Conservation (phyloP, 495 filamentous ascomycete genomes). For the Xylaria flabelliformis region DNA sequence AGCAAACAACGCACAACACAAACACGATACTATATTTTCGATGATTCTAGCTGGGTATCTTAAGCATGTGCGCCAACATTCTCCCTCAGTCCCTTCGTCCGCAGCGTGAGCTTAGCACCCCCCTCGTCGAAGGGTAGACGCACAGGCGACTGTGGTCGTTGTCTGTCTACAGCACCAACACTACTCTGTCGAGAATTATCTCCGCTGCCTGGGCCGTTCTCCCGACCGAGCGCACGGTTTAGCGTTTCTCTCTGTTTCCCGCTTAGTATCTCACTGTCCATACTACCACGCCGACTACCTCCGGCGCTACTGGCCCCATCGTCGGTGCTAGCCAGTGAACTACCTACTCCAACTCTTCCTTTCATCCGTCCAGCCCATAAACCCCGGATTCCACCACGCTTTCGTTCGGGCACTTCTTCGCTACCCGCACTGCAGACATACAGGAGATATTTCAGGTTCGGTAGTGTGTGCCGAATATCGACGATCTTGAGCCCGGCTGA, state of each 20-base stretch:
- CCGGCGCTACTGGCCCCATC: conserved; percentile 47
- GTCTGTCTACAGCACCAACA: conserved; percentile 9
- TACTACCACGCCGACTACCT: conserved; percentile 55
- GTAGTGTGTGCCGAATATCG: conserved; percentile 88
- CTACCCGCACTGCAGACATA: conserved; percentile 82
- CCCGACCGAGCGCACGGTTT: conserved; percentile 38
- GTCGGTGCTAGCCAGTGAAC: conserved; percentile 35
- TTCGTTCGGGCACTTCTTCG: conserved; percentile 77
- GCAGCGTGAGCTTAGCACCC: conserved; percentile 45
- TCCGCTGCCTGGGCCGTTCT: conserved; percentile 27
- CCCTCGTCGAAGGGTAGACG: conserved; percentile 50
- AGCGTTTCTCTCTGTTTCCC: conserved; percentile 48
- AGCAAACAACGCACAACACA: not conserved
- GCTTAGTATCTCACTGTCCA: conserved; percentile 49
- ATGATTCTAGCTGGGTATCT: conserved; percentile 24
- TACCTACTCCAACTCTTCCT: conserved; percentile 20
- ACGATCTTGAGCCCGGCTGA: conserved; percentile 76
- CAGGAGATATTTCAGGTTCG: conserved; percentile 91
- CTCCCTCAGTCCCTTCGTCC: conserved; percentile 57
- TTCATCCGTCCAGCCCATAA: conserved; percentile 57
- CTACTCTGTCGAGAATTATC: conserved; percentile 25
- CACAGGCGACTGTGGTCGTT: conserved; percentile 24
- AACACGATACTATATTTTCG: not conserved
- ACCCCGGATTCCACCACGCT: conserved; percentile 76
- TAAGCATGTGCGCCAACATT: conserved; percentile 45